phyloP scores from a whole-genome alignment of 2,329 filamentous ascomycete species.

The Xylaria hypoxylon region DNA sequence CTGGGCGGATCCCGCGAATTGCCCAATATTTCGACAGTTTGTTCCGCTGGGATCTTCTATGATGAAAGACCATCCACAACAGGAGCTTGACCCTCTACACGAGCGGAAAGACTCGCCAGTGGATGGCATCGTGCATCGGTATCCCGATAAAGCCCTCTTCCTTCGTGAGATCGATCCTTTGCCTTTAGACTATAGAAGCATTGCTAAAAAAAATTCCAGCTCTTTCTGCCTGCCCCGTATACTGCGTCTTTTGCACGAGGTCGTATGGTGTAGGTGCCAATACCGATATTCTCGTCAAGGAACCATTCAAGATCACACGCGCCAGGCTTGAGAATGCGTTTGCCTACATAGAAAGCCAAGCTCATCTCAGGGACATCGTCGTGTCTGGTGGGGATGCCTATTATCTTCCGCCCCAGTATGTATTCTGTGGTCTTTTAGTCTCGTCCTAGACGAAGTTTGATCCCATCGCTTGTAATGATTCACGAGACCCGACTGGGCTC shows the following conservation, averaged over 20 bases:
- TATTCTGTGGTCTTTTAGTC: neutral
- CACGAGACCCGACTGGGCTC: neutral
- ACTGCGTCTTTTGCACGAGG: conserved; percentile 72
- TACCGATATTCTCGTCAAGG: conserved; percentile 63
- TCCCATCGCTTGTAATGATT: neutral
- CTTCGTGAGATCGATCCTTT: conserved; percentile 59
- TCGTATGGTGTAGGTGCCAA: conserved; percentile 68
- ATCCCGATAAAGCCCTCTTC: conserved; percentile 72
- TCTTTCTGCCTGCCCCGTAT: conserved; percentile 70
- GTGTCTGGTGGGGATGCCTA: conserved; percentile 73
- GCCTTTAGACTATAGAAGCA: neutral
- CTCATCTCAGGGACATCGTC: conserved; percentile 67
- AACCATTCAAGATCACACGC: conserved; percentile 53
- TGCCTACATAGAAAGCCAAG: conserved; percentile 64
- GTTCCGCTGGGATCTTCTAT: conserved; percentile 66
- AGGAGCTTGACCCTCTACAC: conserved; percentile 69
- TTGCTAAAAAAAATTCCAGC: conserved; percentile 55
- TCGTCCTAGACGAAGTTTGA: neutral
- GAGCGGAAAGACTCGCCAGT: conserved; percentile 68
- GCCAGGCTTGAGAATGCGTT: conserved; percentile 68
- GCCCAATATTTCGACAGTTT: conserved; percentile 71
- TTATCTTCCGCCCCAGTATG: conserved; percentile 61
- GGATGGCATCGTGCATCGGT: conserved; percentile 70
- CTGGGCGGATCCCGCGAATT: conserved; percentile 68
- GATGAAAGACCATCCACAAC: conserved; percentile 64